These are phyloP conservation scores for Aureoboletus auriporus DNA, from an alignment of 768 basidiomycete genomes.

Conservation along the genomic window DNA sequence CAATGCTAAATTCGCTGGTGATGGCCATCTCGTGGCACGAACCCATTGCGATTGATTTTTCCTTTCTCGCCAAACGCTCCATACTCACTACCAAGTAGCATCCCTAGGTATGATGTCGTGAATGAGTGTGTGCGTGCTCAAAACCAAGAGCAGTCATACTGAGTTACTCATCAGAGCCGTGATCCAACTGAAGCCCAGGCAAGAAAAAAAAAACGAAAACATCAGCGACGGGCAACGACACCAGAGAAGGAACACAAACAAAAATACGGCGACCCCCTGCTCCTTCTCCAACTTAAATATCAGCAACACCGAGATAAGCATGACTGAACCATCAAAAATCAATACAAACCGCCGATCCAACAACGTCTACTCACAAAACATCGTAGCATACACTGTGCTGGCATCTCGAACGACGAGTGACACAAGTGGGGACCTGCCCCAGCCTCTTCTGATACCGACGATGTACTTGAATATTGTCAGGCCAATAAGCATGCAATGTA, in stretches of 20 bases:
- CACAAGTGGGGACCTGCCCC: conserved; percentile 17
- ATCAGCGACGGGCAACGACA: conserved; percentile 1
- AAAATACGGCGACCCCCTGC: not conserved
- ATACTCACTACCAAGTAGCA: conserved; percentile 23
- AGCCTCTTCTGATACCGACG: conserved; percentile 10
- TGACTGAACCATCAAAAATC: not conserved
- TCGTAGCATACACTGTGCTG: conserved; percentile 7
- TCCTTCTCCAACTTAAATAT: not conserved
- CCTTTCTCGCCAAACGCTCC: conserved; percentile 16
- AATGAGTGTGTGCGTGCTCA: not conserved
- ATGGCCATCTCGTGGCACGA: not conserved
- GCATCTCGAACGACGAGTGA: conserved; percentile 18
- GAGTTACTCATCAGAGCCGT: conserved; percentile 8
- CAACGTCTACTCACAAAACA: conserved; percentile 5
- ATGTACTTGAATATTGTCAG: conserved; percentile 20
- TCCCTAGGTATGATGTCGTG: conserved; percentile 10
- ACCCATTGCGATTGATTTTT: not conserved
- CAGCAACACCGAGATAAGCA: not conserved
- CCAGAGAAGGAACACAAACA: conserved; percentile 2
- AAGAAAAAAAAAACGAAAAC: not conserved
- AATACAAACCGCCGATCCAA: not conserved
- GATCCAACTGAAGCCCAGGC: conserved; percentile 10
- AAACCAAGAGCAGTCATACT: conserved; percentile 5
- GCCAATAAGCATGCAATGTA: conserved; percentile 13
- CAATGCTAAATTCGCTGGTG: conserved; percentile 10